Conservation (phyloP, 148 eudicot genomes). For the Vaccinium myrtillus region DNA sequence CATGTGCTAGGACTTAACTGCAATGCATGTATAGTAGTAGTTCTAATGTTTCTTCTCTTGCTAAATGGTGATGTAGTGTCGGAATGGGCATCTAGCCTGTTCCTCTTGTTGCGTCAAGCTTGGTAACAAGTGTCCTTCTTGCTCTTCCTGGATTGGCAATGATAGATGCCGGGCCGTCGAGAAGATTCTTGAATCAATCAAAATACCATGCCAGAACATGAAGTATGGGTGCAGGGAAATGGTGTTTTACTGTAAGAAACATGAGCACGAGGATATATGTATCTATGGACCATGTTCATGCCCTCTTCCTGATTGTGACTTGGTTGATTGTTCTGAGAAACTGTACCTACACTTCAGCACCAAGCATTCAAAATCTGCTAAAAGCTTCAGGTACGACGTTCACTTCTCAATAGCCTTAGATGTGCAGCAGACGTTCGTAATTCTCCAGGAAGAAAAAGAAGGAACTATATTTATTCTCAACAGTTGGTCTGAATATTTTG, state of each 20-base stretch:
- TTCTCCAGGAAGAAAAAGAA: constrained; percentile 43
- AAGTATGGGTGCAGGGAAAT: constrained; percentile 55
- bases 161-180: constrained; percentile 72
- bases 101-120: constrained; percentile 53
- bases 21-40: background rate
- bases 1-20: too few relatives aligned
- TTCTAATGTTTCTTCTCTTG: background rate
- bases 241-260: constrained; percentile 41
- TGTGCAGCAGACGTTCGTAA: constrained; percentile 21
- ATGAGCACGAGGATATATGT: constrained; percentile 54
- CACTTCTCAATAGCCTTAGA: constrained; percentile 23
- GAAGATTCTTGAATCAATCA: constrained; percentile 60
- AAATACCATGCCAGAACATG: constrained; percentile 44
- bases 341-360: constrained; percentile 36
- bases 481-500: constrained; percentile 16
- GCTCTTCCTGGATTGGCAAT: constrained; percentile 51
- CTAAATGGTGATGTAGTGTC: constrained; percentile 39
- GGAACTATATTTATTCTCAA: constrained; percentile 41
- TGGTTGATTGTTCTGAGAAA: constrained; percentile 34
- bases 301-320: constrained; percentile 48
- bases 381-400: constrained; percentile 30
- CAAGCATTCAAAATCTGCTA: constrained; percentile 36
- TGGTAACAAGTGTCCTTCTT: constrained; percentile 50
- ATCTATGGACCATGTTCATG: constrained; percentile 49
- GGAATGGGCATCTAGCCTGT: constrained; percentile 72